phyloP scores from a whole-genome alignment of 2,329 filamentous ascomycete species.

The Xylaria sp. region DNA sequence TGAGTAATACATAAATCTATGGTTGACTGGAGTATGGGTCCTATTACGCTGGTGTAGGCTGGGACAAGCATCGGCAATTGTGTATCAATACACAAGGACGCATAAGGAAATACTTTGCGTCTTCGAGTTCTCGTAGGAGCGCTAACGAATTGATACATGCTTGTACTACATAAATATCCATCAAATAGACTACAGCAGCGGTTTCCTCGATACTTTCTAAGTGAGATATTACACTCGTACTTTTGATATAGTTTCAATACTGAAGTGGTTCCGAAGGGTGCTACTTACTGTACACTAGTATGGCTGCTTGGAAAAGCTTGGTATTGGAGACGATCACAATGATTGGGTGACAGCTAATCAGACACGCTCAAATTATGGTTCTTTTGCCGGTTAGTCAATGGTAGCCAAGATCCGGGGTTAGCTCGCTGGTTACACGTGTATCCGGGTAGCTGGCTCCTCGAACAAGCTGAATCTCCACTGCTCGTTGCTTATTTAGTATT shows the following conservation, averaged over 20 bases:
- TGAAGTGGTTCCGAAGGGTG: background rate
- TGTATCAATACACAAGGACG: no score
- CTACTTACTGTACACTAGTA: no score
- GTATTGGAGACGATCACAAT: background rate
- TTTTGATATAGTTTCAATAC: background rate
- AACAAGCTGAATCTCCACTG: constrained; percentile 5
- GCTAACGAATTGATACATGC: no score
- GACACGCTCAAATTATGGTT: no score
- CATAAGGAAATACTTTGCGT: no score
- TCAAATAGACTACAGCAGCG: background rate
- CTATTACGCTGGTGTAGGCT: no score
- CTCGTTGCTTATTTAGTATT: background rate
- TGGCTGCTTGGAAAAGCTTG: background rate
- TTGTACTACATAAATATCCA: no score
- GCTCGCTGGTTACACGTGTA: background rate
- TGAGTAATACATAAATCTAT: no score
- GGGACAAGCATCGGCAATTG: no score
- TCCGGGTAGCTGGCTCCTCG: background rate
- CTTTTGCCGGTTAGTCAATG: background rate
- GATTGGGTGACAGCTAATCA: background rate
- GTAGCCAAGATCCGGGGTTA: background rate
- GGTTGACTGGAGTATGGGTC: no score
- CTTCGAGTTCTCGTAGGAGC: no score
- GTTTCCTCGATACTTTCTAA: background rate
- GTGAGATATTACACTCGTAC: background rate